Percentiles rank a stretch among this genome's conserved stretches.
phyloP scores from a whole-genome alignment of 2,329 filamentous ascomycete genomes.

The Colletotrichum sp. region DNA sequence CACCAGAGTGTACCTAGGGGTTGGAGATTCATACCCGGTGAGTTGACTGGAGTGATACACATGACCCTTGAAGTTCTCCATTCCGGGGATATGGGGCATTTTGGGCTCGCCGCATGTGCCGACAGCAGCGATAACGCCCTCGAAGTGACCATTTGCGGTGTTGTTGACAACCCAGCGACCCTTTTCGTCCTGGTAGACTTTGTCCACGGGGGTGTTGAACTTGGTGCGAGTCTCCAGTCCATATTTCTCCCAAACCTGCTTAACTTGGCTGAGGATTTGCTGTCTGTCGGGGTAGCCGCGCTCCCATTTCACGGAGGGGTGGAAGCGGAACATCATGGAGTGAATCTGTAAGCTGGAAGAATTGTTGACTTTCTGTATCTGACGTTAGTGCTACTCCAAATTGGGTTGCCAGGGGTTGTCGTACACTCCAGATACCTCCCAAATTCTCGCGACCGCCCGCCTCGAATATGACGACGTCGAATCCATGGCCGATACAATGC shows the following conservation, averaged over 20 bases:
- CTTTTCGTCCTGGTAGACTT: conserved; percentile 70
- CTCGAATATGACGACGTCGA: conserved; percentile 83
- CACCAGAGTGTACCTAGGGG: neutral
- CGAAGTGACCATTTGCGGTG: conserved; percentile 72
- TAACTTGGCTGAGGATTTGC: conserved; percentile 77
- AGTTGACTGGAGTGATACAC: conserved; percentile 79
- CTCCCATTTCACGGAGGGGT: conserved; percentile 78
- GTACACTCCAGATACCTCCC: conserved; percentile 82
- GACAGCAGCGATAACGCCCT: conserved; percentile 78
- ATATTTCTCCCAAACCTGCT: conserved; percentile 77
- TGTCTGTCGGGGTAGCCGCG: conserved; percentile 78
- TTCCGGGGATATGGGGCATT: conserved; percentile 72
- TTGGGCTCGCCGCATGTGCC: conserved; percentile 84
- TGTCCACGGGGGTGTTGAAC: conserved; percentile 74
- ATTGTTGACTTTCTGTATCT: conserved; percentile 73
- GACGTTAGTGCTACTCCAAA: neutral
- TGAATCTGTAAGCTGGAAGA: conserved; percentile 86
- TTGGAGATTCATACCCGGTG: conserved; percentile 53
- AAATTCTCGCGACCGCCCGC: conserved; percentile 68
- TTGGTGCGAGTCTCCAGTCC: conserved; percentile 72
- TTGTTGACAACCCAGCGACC: conserved; percentile 83
- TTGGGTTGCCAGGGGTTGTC: conserved; percentile 24
- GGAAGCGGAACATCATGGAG: conserved; percentile 86
- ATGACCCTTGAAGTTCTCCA: conserved; percentile 73
- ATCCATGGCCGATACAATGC: conserved; percentile 85